These are phyloP conservation scores for Stylosanthes scabra DNA, from an alignment of 331 rosid species.

Conservation along the genomic window DNA sequence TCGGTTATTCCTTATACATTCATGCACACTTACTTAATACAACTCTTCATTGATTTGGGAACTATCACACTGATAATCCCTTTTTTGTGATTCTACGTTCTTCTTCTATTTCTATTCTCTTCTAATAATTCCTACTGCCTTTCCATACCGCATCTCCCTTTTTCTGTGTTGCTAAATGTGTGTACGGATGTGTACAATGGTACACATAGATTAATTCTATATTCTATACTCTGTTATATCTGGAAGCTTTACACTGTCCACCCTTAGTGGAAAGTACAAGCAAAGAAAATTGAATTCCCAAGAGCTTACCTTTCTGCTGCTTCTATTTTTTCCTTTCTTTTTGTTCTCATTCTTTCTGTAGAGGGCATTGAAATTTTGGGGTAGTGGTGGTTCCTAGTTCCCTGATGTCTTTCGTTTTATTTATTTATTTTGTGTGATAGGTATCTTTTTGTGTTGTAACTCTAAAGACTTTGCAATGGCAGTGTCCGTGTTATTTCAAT, in stretches of 20 bases:
- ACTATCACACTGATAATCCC: too few species aligned
- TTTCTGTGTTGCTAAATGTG: too few species aligned
- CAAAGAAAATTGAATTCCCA: conserved; percentile 18
- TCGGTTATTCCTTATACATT: too few species aligned
- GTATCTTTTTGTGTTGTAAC: neutral
- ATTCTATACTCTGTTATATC: too few species aligned
- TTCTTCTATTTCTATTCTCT: too few species aligned
- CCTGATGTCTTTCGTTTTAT: neutral
- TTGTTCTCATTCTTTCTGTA: neutral
- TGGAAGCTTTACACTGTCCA: neutral
- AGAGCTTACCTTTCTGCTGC: neutral
- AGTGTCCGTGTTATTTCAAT: neutral
- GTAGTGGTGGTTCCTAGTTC: neutral
- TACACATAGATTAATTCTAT: too few species aligned
- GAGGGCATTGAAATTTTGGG: neutral
- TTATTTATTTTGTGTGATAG: neutral
- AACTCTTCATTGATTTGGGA: too few species aligned
- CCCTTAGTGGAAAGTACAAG: neutral
- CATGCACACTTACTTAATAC: too few species aligned
- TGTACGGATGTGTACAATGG: too few species aligned
- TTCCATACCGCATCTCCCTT: too few species aligned
- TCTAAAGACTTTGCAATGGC: neutral
- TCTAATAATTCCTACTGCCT: too few species aligned
- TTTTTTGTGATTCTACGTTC: too few species aligned
- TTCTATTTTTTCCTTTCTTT: neutral